Evolutionary conservation across 1,284 basidiomycete species (phyloP), one percentile per base, ranked within the genome.

Genomic region (Cryptococcus depauperatus): DNA sequence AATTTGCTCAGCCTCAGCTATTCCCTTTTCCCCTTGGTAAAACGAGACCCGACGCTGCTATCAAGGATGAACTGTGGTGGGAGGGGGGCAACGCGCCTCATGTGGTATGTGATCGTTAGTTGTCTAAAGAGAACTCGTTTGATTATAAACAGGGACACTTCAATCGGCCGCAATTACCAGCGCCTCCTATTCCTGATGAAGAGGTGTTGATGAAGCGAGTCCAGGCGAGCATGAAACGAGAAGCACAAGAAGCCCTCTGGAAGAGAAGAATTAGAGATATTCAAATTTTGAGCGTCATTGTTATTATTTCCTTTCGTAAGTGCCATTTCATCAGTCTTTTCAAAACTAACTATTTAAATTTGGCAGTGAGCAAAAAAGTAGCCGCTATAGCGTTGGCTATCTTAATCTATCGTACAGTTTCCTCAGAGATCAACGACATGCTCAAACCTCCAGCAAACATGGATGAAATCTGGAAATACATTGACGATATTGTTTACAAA

Each of bases 1-100:
- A 54, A n/a, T 41, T 51, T n/a, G 62, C 61, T 1, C 46, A 55
- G 11, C 62, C 62, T 16, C 46, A 52, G 2, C 35, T 65, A 10
- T 65, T 65, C 47, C 62, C 62, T 14, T 65, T 63, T 41, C 62
- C 62, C 4, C 42, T 65, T 30, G 62, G 62, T 26, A 65, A 63
- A 41, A 57, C 52, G 3, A 16, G 49, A n/a, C 57, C 56, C 10
- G 59, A 53, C 10, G 61, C 59, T n/a, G 48, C 51, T 18, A 49
- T 63, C 18, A 58, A 51, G 32, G 59, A 65, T 29, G 62, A 65
- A 35, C 48, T 63, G 19, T 65, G 62, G 62, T 65, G 62, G 62
- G 62, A 65, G 42, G 62, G 62, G 13, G 62, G 62, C 1, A 65
- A 61, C 37, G 62, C 62, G 3, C 62, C 62, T 14, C 62, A 65